Base-by-base conservation (phyloP, 108 stramenopile species). In the Nitzschia sp. region DNA sequence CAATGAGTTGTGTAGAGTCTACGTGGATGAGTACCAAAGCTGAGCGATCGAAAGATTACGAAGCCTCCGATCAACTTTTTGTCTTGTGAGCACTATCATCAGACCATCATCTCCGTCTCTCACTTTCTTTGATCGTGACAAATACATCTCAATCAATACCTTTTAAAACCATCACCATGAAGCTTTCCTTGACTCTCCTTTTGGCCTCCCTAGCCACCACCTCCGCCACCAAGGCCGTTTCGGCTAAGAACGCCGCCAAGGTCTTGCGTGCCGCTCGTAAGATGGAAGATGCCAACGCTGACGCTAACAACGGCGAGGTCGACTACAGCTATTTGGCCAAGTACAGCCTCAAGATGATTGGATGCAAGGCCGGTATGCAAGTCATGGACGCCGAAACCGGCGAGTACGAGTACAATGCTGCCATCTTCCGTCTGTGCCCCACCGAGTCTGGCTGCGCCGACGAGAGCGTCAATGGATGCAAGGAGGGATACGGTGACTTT, bases 391-490 rank as follows among this genome's bases (percentile, higher is more conserved):
- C 58, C 28, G 61, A 69, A 15, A 58, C 67, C 38, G 69, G 62
- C 25, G 29, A 78, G 21, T 27, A 30, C 45, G 63, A 72, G 6
- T 79, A 68, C 58, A 63, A 58, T 38, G 67, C 56, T 5, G 78
- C 58, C 33, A 68, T 79, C 44, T 69, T 73, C 59, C 66, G 78
- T 29, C 34, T 73, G 17, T 79, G 78, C 53, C 78, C 78, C 13
- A 29, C 45, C 28, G 34, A 58, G 17, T 28, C 33, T 29, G 68
- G 57, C 26, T 72, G 53, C 62, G 35, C 63, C 41, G 23, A 52
- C 46, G 36, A 45, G 17, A 9, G 30, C 36, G 21, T 34, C 15
- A n/a, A 21, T 5, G 71, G 70, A 29, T 79, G 78, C 63, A 58
- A 15, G 0, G 35, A 58, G 15, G 72, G 68, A 3, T 73, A 69